Evolutionary conservation across 2,329 filamentous ascomycete species (phyloP), one percentile per base, ranked within the genome.

Genomic region (Setomelanomma holmii): DNA sequence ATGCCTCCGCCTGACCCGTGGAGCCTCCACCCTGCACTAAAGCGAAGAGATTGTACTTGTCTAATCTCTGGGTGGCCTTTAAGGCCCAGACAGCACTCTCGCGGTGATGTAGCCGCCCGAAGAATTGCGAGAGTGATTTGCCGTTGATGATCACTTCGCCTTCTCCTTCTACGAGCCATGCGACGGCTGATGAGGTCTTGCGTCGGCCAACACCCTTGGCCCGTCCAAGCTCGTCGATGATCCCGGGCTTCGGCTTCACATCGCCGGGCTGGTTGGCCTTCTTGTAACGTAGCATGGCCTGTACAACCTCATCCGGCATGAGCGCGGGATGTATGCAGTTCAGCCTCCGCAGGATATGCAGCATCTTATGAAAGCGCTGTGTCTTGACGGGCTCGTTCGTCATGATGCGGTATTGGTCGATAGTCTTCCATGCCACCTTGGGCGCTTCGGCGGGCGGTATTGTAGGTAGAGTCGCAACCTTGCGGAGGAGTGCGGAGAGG

Each of bases 41-140:
- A 46, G 88, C 93, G 88, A 91, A 99, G 3, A 97, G 86, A 69
- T 99, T 99, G 81, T 99, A 99, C 76, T 97, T 98, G 81, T 96
- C 92, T 60, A 96, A 77, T 58, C 95, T 83, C 38, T 89, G 82
- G 20, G 92, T 96, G 43, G 86, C 84, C 68, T 93, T 91, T 68
- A 99, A 77, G 6, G 93, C 87, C 93, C 93, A 99, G 4, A 96
- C 80, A 2, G 91, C 93, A 71, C 91, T 97, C 80, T 98, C 95
- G 38, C 95, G 87, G 76, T 99, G 93, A 73, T 99, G 93, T 44
- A 97, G 77, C 30, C 95, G 87, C 27, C 88, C 90, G 74, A 99
- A 99, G 19, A 86, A 87, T 44, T 95, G 85, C 44, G 84, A 84
- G 50, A 99, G 79, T n/a, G 84, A 86, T 79, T 92, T 93, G 56